These are phyloP conservation scores for Conringia planisiliqua DNA, from an alignment of 345 rosid species.

Conservation along the genomic window DNA sequence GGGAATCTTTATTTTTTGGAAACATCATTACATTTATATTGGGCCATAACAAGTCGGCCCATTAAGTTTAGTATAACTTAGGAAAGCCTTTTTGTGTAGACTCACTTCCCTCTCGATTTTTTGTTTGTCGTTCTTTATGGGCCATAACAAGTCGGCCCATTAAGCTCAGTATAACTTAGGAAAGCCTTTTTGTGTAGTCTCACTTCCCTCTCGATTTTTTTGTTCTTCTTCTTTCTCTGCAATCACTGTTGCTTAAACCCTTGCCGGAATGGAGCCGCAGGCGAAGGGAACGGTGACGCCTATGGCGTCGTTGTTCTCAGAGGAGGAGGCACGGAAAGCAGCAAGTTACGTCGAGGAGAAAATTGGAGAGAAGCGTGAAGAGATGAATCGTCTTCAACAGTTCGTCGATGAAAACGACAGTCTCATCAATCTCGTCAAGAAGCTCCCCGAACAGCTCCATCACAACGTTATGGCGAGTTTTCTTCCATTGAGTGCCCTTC, in stretches of 20 bases:
- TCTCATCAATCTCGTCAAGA: constrained; percentile 58
- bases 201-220: constrained; percentile 22
- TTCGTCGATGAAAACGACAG: constrained; percentile 61
- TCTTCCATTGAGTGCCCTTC: not conserved
- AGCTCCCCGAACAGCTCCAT: constrained; percentile 78
- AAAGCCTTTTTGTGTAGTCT: not conserved
- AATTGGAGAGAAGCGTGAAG: constrained; percentile 53
- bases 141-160: no score
- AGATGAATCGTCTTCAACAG: constrained; percentile 47
- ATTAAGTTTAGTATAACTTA: not conserved
- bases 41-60: constrained; percentile 18
- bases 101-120: constrained; percentile 20
- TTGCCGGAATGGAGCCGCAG: constrained; percentile 35
- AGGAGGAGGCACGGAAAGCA: constrained; percentile 60
- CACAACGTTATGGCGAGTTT: constrained; percentile 68
- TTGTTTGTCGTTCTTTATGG: not conserved
- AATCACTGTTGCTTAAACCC: constrained; percentile 18
- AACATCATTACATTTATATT: not conserved
- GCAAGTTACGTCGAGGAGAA: constrained; percentile 62
- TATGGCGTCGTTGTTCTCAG: constrained; percentile 60
- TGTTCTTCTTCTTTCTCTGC: not conserved
- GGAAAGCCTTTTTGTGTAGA: not conserved
- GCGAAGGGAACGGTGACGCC: constrained; percentile 64
- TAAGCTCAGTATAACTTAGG: not conserved
- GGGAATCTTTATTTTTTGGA: not conserved